Evolutionary conservation across 2,329 filamentous ascomycete species (phyloP).

Genomic region (Salinomyces thailandicus): DNA sequence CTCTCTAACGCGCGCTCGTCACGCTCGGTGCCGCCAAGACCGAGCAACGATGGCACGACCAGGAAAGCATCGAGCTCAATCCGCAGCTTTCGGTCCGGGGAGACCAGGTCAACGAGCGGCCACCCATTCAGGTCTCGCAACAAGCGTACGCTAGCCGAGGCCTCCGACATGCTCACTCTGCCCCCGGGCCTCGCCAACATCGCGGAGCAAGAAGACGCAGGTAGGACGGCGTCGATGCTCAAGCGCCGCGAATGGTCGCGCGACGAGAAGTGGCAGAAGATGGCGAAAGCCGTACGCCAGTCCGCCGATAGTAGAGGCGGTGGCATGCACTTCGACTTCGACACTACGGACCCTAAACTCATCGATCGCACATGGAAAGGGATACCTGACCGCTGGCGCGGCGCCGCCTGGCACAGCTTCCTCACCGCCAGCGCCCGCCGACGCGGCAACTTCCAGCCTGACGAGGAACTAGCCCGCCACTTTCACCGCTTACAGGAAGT

Average conservation of each 20-base stretch:
- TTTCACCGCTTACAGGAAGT: slow-evolving; percentile 64
- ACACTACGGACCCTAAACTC: slow-evolving; percentile 65
- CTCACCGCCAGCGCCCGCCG: slow-evolving; percentile 64
- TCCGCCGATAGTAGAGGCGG: slow-evolving; percentile 37
- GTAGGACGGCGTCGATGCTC: slow-evolving; percentile 37
- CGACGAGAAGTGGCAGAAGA: slow-evolving; percentile 58
- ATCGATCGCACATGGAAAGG: slow-evolving; percentile 94
- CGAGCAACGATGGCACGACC: slow-evolving; percentile 18
- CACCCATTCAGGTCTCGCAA: slow-evolving; percentile 41
- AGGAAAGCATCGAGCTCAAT: slow-evolving; percentile 29
- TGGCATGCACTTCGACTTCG: slow-evolving; percentile 66
- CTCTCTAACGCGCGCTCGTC: slow-evolving; percentile 38
- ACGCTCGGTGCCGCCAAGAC: slow-evolving; percentile 23
- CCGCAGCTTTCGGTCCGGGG: slow-evolving; percentile 29
- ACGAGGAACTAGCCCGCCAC: slow-evolving; percentile 58
- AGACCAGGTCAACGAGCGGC: background rate
- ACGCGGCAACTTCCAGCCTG: slow-evolving; percentile 48
- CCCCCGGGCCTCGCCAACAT: slow-evolving; percentile 43
- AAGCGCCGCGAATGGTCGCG: slow-evolving; percentile 51
- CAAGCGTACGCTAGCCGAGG: slow-evolving; percentile 47
- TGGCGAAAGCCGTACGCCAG: slow-evolving; percentile 38
- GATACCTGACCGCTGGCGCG: slow-evolving; percentile 90
- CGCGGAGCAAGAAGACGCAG: slow-evolving; percentile 36
- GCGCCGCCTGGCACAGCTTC: slow-evolving; percentile 91
- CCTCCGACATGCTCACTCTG: slow-evolving; percentile 54